Evolutionary conservation across 192 early-diverging fungal species (phyloP).

Genomic region (Rhizophagus sp.): DNA sequence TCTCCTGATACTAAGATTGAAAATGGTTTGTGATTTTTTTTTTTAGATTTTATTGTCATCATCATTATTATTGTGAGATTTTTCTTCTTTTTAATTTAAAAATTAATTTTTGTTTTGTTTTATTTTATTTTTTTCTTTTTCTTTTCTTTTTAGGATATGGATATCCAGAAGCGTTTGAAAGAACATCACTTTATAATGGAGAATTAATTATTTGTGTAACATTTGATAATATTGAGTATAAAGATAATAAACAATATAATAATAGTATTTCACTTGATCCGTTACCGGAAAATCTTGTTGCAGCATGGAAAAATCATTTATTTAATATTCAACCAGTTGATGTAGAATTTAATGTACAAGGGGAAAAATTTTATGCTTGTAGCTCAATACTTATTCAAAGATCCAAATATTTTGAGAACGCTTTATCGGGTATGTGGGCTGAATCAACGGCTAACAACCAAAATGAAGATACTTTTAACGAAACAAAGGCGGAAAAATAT

Average conservation of each 20-base stretch:
- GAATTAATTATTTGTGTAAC: not conserved
- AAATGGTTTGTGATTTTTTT: not conserved
- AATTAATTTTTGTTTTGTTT: not conserved
- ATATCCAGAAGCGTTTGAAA: not conserved
- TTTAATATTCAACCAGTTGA: not conserved
- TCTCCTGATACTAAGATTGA: not conserved
- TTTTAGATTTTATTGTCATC: not conserved
- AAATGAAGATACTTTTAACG: not conserved
- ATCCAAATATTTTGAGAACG: constrained; percentile 16
- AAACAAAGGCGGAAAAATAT: not conserved
- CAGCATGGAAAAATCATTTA: constrained; percentile 7
- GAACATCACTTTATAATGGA: not conserved
- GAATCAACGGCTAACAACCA: not conserved
- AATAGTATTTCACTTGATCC: not conserved
- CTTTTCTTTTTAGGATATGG: not conserved
- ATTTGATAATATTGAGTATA: not conserved
- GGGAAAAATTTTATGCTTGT: not conserved
- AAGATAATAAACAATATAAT: not conserved
- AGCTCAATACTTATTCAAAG: not conserved
- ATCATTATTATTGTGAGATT: not conserved
- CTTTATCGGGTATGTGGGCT: constrained; percentile 2
- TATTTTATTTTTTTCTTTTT: not conserved
- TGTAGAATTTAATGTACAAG: constrained; percentile 6
- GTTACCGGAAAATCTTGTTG: not conserved
- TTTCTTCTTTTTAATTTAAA: not conserved